Evolutionary conservation across 176 grass and related monocot genomes (phyloP), one percentile per base, ranked within the genome.

Genomic region (Olyra latifolia): DNA sequence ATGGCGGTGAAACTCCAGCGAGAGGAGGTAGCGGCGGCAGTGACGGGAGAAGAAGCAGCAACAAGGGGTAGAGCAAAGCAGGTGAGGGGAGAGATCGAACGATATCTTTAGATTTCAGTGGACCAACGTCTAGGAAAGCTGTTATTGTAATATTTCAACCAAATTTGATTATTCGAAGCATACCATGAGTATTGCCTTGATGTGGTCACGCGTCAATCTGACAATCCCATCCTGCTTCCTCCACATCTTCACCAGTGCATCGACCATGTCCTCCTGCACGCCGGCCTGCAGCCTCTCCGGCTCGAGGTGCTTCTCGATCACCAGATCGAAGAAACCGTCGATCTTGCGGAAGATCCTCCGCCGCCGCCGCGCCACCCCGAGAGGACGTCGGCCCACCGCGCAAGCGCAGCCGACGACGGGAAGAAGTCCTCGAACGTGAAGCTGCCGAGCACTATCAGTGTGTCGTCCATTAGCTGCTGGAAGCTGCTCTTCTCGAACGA

Each of bases 371-470:
- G 48, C 20, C 13, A 16, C 44, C 1, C 88, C 88, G 7, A 42
- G 15, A 90, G 22, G 14, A 45, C 42, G 22, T 86, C 84, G 8
- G 80, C 85, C 49, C 70, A 73, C 43, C 77, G 40, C 0, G 78
- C 85, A 0, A 82, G 6, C 8, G 45, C n/a, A n/a, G n/a, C 22
- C 5, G 63, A 71, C 24, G 48, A 70, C 17, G 88, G 91, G 66
- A 82, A 85, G 60, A 93, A 93, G 58, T 90, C 91, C 77, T 85
- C 85, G 20, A 87, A 64, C 0, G 69, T 85, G 78, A 93, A 93
- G 42, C 91, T 87, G 0, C 81, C 88, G 0, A 93, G 88, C 63
- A 93, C 66, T 7, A 19, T 62, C 8, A 75, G 10, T 23, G 76
- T 64, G 52, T 85, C 87, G 27, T 82, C 72, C 60, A 90, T 69